These are phyloP conservation scores for Neurospora sp. DNA, from an alignment of 495 filamentous ascomycete genomes.

Conservation along the genomic window DNA sequence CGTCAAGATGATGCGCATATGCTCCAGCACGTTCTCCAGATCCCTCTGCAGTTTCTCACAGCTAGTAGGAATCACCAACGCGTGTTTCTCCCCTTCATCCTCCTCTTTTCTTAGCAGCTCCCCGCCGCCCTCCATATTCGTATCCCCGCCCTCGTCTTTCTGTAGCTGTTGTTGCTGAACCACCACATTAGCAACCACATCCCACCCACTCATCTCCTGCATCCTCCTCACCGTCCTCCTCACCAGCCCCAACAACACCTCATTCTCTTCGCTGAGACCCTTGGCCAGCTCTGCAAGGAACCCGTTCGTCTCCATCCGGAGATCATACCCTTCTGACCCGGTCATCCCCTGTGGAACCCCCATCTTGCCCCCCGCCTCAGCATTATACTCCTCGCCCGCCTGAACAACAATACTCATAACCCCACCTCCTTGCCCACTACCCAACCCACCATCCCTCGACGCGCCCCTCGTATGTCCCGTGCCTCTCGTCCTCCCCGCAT, in stretches of 20 bases:
- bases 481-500: constrained; percentile 38
- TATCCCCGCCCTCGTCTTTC: constrained; percentile 20
- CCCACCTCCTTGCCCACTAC: constrained; percentile 28
- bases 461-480: background rate
- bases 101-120: background rate
- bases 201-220: constrained; percentile 68
- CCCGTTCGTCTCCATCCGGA: constrained; percentile 80
- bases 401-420: constrained; percentile 45
- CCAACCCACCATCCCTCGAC: background rate
- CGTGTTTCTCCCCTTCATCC: constrained; percentile 28
- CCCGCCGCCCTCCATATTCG: constrained; percentile 24
- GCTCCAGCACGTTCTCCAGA: constrained; percentile 64
- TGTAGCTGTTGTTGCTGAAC: constrained; percentile 6
- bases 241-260: constrained; percentile 64
- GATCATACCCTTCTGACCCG: constrained; percentile 54
- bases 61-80: constrained; percentile 41
- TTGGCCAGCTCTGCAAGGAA: constrained; percentile 85
- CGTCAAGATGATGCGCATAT: constrained; percentile 72
- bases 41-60: constrained; percentile 65
- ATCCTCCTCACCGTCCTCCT: constrained; percentile 60
- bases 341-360: constrained; percentile 36
- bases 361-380: background rate
- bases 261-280: constrained; percentile 88
- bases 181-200: background rate
- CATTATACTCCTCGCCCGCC: background rate